phyloP scores from a whole-genome alignment of 768 basidiomycete genomes.

The Polyporus arcularius region DNA sequence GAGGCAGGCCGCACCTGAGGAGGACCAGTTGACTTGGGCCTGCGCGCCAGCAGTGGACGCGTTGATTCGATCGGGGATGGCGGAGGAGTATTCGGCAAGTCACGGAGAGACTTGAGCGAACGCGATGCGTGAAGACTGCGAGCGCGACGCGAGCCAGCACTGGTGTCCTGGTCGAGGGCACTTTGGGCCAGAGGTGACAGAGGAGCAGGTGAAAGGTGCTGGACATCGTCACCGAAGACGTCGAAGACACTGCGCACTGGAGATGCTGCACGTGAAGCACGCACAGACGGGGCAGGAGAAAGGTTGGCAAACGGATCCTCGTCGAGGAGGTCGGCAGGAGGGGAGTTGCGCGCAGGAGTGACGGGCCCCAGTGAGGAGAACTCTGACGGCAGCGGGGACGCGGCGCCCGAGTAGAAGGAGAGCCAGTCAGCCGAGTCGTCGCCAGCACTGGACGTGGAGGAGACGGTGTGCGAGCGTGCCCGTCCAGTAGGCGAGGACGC shows the following conservation, averaged over 20 bases:
- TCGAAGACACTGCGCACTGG: constrained; percentile 20
- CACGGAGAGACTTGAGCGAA: constrained; percentile 13
- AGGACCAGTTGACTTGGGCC: constrained; percentile 37
- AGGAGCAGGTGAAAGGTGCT: constrained; percentile 9
- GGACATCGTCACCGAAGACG: constrained; percentile 3
- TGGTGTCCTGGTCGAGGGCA: not conserved
- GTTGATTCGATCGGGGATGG: constrained; percentile 18
- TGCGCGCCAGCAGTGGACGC: constrained; percentile 15
- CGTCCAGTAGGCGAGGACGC: constrained; percentile 8
- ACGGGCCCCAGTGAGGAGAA: constrained; percentile 14
- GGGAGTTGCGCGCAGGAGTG: constrained; percentile 27
- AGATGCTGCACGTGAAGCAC: constrained; percentile 17
- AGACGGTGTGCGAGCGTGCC: constrained; percentile 16
- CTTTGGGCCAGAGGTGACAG: constrained; percentile 24
- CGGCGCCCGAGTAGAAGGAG: constrained; percentile 17
- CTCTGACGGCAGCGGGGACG: constrained; percentile 12
- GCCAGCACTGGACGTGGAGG: constrained; percentile 30
- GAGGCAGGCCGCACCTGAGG: constrained; percentile 41
- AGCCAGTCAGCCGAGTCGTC: constrained; percentile 22
- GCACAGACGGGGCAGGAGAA: constrained; percentile 28
- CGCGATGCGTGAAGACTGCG: constrained; percentile 10
- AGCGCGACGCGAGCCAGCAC: not conserved
- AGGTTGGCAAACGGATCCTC: constrained; percentile 77
- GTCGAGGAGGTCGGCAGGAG: constrained; percentile 51
- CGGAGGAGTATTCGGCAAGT: constrained; percentile 18